Conservation (phyloP, 2,329 filamentous ascomycete species). For the Knoxdaviesia proteae region DNA sequence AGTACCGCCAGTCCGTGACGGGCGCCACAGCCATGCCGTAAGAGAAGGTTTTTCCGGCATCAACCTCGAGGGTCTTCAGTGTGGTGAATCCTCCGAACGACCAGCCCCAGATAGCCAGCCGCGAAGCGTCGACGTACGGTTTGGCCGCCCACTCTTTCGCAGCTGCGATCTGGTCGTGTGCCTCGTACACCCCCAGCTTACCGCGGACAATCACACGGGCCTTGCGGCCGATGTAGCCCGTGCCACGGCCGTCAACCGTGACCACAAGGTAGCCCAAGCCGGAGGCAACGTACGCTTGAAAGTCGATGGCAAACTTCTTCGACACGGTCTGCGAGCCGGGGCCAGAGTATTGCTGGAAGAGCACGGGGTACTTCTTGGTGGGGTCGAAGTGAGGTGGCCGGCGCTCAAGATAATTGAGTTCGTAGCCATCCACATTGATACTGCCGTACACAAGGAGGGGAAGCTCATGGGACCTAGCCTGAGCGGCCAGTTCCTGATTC, state of each 20-base stretch:
- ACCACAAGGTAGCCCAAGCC: conserved; percentile 81
- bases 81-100: conserved; percentile 92
- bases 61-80: conserved; percentile 80
- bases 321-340: conserved; percentile 79
- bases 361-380: conserved; percentile 71
- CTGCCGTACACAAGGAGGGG: conserved; percentile 69
- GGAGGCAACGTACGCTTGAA: conserved; percentile 74
- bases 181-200: conserved; percentile 68
- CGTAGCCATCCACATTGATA: conserved; percentile 62
- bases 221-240: conserved; percentile 71
- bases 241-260: conserved; percentile 83
- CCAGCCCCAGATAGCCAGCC: conserved; percentile 96
- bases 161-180: conserved; percentile 76
- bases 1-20: conserved; percentile 95
- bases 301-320: conserved; percentile 67
- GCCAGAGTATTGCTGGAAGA: conserved; percentile 89
- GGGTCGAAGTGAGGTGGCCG: conserved; percentile 75
- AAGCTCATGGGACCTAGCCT: conserved; percentile 57
- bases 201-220: conserved; percentile 65
- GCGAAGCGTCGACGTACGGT: conserved; percentile 59
- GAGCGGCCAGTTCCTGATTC: conserved; percentile 48
- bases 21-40: conserved; percentile 98
- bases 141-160: conserved; percentile 68
- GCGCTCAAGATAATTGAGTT: conserved; percentile 56
- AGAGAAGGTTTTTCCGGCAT: conserved; percentile 73